Evolutionary conservation across 2,329 filamentous ascomycete genomes (phyloP).

Genomic region (Apiospora marii): DNA sequence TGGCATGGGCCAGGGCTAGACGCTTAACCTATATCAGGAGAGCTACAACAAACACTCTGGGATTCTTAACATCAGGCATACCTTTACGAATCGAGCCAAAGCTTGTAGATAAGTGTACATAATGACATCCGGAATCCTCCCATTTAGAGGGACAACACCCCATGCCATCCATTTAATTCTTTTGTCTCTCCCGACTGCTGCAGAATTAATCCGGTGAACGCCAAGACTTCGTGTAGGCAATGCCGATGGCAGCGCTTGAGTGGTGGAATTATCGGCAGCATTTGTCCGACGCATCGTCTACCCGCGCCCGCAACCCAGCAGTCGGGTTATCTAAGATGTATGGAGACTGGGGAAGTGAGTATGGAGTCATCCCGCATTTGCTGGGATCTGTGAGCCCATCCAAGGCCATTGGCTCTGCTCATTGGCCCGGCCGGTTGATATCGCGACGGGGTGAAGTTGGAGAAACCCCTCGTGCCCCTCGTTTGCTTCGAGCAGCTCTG

Average conservation of each 20-base stretch:
- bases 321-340: constrained; percentile 3
- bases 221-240: not conserved
- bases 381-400: not conserved
- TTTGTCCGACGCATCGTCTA: constrained; percentile 29
- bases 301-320: not conserved
- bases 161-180: not conserved
- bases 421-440: constrained; percentile 22
- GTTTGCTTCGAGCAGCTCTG: not conserved
- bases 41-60: not conserved
- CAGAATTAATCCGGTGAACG: not conserved
- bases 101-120: not conserved
- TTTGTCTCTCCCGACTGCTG: not conserved
- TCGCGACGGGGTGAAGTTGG: constrained; percentile 10
- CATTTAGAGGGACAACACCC: not conserved
- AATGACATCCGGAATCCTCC: not conserved
- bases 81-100: not conserved
- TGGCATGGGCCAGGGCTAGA: not conserved
- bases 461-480: constrained; percentile 15
- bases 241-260: constrained; percentile 33
- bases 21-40: not conserved
- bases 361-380: constrained; percentile 12
- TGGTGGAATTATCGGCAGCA: constrained; percentile 47
- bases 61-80: not conserved
- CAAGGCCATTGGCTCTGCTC: constrained; percentile 5
- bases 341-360: constrained; percentile 11